Conservation (phyloP, 306 rosid species). For the Sophora flavescens region DNA sequence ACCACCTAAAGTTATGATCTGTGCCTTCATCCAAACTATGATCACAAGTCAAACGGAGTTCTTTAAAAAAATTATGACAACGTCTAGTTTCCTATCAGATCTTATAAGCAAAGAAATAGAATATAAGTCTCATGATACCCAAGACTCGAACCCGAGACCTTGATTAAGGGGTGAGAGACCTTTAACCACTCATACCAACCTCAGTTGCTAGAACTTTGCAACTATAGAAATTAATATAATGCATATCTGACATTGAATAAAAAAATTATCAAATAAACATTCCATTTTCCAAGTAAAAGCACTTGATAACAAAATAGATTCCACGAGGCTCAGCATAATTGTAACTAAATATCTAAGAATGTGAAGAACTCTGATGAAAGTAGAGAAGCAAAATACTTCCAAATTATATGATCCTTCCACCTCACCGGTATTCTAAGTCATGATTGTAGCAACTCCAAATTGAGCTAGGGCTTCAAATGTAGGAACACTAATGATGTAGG, state of each 20-base stretch:
- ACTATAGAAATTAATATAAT: not conserved
- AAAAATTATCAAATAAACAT: slow-evolving; percentile 25
- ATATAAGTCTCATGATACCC: too few species aligned
- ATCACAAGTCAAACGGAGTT: too few species aligned
- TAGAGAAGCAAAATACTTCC: slow-evolving; percentile 66
- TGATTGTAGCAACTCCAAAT: slow-evolving; percentile 83
- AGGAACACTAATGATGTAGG: too few species aligned
- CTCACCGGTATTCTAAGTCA: slow-evolving; percentile 87
- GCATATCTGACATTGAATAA: slow-evolving; percentile 7
- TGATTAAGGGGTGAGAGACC: too few species aligned
- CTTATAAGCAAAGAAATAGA: too few species aligned
- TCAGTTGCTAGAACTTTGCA: too few species aligned
- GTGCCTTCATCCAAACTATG: too few species aligned
- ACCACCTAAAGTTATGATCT: too few species aligned
- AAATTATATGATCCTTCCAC: slow-evolving; percentile 95
- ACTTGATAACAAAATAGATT: slow-evolving; percentile 30
- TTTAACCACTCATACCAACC: too few species aligned
- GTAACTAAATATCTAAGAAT: slow-evolving; percentile 11
- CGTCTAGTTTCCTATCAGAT: too few species aligned
- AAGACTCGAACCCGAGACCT: too few species aligned
- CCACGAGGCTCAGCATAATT: slow-evolving; percentile 22
- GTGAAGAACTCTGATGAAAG: slow-evolving; percentile 24
- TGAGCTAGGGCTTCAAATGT: slow-evolving; percentile 88
- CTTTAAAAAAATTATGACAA: too few species aligned
- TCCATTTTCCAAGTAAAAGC: slow-evolving; percentile 16